Conservation (phyloP, 2,329 filamentous ascomycete species). For the Colletotrichum musae region DNA sequence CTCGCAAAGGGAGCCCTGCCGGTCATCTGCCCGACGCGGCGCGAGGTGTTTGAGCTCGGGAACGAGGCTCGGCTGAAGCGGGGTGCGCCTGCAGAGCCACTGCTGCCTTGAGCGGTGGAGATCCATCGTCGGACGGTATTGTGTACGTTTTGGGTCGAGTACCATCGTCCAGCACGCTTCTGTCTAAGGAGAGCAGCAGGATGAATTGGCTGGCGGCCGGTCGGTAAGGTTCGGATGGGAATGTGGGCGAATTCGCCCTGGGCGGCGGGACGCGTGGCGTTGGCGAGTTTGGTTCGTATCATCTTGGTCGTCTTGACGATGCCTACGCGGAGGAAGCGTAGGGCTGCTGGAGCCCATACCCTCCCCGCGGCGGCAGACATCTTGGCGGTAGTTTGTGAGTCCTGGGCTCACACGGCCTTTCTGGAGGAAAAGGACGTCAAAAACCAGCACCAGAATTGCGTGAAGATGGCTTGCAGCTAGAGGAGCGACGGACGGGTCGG, state of each 20-base stretch:
- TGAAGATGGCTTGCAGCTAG: background rate
- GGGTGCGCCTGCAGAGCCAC: conserved; percentile 48
- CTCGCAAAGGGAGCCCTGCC: conserved; percentile 88
- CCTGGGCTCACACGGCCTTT: conserved; percentile 31
- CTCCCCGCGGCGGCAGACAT: conserved; percentile 71
- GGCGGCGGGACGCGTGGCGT: conserved; percentile 57
- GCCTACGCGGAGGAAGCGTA: conserved; percentile 68
- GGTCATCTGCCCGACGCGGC: conserved; percentile 72
- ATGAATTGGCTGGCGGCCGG: conserved; percentile 66
- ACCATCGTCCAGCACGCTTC: conserved; percentile 63
- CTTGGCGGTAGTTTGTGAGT: conserved; percentile 47
- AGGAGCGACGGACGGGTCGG: background rate
- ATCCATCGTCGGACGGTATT: conserved; percentile 66
- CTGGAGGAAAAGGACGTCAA: conserved; percentile 8
- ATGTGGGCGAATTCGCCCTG: conserved; percentile 63
- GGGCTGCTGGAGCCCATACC: conserved; percentile 70
- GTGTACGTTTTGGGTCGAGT: conserved; percentile 63
- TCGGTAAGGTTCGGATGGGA: conserved; percentile 56
- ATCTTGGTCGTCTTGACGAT: conserved; percentile 65
- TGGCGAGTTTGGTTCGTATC: conserved; percentile 65
- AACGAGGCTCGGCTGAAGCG: conserved; percentile 65
- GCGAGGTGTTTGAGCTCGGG: conserved; percentile 64
- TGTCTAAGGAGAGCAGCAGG: conserved; percentile 65
- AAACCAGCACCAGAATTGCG: background rate
- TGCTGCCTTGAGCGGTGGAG: conserved; percentile 48